Evolutionary conservation across 805 yeast species (phyloP), one percentile per base, ranked within the genome.

Genomic region (Metschnikowia peoriensis): DNA sequence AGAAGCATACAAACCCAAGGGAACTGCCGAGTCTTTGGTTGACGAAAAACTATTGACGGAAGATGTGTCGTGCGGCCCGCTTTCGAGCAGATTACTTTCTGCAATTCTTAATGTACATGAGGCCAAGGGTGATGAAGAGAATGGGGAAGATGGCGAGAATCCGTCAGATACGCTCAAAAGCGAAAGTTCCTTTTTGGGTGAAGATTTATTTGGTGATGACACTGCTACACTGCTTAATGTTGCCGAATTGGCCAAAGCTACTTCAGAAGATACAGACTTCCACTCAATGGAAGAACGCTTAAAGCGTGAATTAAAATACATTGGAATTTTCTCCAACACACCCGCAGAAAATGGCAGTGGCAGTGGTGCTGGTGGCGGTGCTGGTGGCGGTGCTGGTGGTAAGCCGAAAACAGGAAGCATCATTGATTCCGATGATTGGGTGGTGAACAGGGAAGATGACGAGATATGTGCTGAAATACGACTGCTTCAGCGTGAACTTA

Each of bases 381-480:
- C 62, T 29, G 46, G 57, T 32, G 46, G 57, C n/a, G n/a, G 62
- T 37, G 65, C 62, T 29, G 46, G 57, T 32, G 46, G 57, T 37
- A 67, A 62, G 52, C 34, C 51, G 7, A 58, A 56, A 45, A 39
- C 52, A 11, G 64, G 61, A 4, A 66, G 65, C 46, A 72, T 75
- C n/a, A 62, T 75, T n/a, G 79, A 75, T 55, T 79, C 82, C 48
- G 89, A 85, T 65, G 78, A 75, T 29, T 92, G 97, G 97, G 70
- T 86, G 12, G 77, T 78, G 46, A 83, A 84, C 39, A 81, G 88
- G 52, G 97, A 94, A 64, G 99, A 94, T 67, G 99, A 94, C 70
- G 98, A 94, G 68, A 82, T 94, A 5, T 86, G 96, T 56, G 84
- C 86, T 0, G 97, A 93, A 64, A 72, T 94, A 55, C 77, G 99